Evolutionary conservation across 768 basidiomycete species (phyloP).

Genomic region (Lanmaoa pseudosensibilis): DNA sequence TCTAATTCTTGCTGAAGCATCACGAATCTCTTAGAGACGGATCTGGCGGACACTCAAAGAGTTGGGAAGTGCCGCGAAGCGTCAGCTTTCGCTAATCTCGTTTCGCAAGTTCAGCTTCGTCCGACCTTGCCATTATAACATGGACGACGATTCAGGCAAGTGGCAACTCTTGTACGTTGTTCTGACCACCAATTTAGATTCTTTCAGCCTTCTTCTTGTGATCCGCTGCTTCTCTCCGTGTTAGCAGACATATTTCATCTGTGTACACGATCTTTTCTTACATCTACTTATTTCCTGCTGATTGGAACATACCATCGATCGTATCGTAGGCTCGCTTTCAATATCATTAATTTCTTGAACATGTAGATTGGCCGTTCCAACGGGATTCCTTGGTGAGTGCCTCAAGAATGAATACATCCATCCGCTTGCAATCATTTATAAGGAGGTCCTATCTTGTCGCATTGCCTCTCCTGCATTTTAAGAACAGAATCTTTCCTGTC

Average conservation of each 20-base stretch:
- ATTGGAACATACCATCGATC: not conserved
- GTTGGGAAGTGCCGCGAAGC: constrained; percentile 15
- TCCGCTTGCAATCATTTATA: not conserved
- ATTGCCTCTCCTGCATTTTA: not conserved
- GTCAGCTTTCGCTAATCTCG: constrained; percentile 15
- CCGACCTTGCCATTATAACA: constrained; percentile 22
- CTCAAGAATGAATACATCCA: not conserved
- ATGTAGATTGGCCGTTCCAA: not conserved
- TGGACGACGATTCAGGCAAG: constrained; percentile 27
- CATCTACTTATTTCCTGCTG: not conserved
- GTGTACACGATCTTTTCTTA: not conserved
- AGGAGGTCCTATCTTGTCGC: not conserved
- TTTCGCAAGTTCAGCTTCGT: constrained; percentile 10
- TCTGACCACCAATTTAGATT: not conserved
- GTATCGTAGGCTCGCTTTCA: constrained; percentile 1
- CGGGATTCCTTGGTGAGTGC: constrained; percentile 8
- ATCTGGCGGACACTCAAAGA: constrained; percentile 16
- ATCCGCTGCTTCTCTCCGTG: not conserved
- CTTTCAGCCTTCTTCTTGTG: constrained; percentile 19
- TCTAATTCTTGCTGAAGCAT: not conserved
- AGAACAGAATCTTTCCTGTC: not conserved
- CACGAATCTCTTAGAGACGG: constrained; percentile 13
- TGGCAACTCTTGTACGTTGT: not conserved
- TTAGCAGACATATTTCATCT: not conserved
- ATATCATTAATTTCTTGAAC: constrained; percentile 2